These are phyloP conservation scores for Fusarium pseudograminearum DNA, from an alignment of 2,329 filamentous ascomycete genomes.

Conservation along the genomic window DNA sequence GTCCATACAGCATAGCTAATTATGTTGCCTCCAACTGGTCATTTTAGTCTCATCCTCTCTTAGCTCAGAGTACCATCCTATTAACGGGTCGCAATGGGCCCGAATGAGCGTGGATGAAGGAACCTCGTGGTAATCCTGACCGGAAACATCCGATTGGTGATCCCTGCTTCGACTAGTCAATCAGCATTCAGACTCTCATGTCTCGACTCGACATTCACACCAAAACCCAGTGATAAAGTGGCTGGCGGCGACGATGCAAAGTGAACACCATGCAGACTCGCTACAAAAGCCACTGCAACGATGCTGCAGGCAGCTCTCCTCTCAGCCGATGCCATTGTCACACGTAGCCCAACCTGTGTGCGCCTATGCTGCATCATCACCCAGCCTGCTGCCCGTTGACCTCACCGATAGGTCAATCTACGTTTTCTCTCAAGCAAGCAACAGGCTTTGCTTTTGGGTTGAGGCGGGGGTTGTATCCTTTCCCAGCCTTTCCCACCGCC, in stretches of 20 bases:
- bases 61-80: neutral
- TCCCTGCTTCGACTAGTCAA: conserved; percentile 12
- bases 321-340: conserved; percentile 42
- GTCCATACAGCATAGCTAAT: neutral
- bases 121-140: neutral
- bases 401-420: conserved; percentile 39
- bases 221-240: neutral
- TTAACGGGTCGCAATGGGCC: neutral
- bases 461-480: conserved; percentile 19
- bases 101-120: neutral
- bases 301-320: conserved; percentile 38
- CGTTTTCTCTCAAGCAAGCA: neutral
- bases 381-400: conserved; percentile 29
- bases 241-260: neutral
- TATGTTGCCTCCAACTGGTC: neutral
- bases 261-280: conserved; percentile 5
- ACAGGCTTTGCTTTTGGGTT: conserved; percentile 12
- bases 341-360: conserved; percentile 40
- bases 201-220: neutral
- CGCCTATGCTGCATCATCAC: conserved; percentile 16
- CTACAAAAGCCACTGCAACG: conserved; percentile 23
- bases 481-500: conserved; percentile 34
- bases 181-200: neutral
- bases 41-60: conserved; percentile 1
- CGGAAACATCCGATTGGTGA: conserved; percentile 20